Base-by-base conservation (phyloP, 2,329 filamentous ascomycete species). In the Eutypella sp. region DNA sequence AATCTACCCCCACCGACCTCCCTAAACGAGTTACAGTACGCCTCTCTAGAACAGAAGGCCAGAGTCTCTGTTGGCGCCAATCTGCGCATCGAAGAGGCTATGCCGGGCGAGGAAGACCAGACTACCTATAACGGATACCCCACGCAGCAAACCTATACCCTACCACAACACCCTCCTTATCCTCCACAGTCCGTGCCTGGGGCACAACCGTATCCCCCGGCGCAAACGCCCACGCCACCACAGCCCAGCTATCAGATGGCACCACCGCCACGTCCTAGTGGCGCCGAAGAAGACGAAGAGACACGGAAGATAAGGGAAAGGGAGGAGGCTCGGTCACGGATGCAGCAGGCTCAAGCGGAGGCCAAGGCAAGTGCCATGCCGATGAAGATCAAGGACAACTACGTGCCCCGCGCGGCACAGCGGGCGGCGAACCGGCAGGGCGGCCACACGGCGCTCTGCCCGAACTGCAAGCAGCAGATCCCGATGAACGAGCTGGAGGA, bases 331-430 rank as follows among this genome's bases (percentile, higher is more conserved):
- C 75, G 78, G 46, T 67, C 72, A 36, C 82, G 85, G 47, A 82
- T 85, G 60, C 85, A 90, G 49, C 85, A 88, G 55, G 85, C 87
- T 9, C 85, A 90, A 60, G 82, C 85, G n/a, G 86, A 89, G 47
- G 84, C 87, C 7, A 84, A 84, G 60, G 81, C 81, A 29, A 78
- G 78, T 40, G 74, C 78, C 37, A 77, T 75, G 25, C 79, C 85
- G 1, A 91, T 95, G 82, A 92, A 91, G 65, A 96, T 97, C 64
- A 86, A 89, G 62, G 87, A 88, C 63, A 92, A 96, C 67, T 96
- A 96, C 63, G 86, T 96, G 16, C 91, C 92, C 0, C 82, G 89
- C 42, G 89, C 89, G 2, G 84, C 88, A 37, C 83, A 85, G 46
- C 79, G 84, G 61, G 77, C 81, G 23, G 82, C 84, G 40, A 85